Evolutionary conservation across 2,329 filamentous ascomycete species (phyloP), one percentile per base, ranked within the genome.

Genomic region (Erysiphe pulchra): DNA sequence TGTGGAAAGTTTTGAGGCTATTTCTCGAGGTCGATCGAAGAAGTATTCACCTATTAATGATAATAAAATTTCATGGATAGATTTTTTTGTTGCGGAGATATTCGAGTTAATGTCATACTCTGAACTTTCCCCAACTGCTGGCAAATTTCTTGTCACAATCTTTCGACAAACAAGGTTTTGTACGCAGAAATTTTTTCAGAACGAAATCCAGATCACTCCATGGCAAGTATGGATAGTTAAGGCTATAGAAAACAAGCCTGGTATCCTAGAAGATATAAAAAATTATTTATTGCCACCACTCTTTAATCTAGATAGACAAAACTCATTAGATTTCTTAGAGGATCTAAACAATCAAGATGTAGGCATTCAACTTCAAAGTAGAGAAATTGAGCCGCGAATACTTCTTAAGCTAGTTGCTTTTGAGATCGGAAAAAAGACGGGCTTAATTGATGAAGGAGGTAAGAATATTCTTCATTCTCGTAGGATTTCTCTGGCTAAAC

Each of bases 361-460:
- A n/a, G 57, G 68, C 12, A 64, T 60, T 46, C 65, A 61, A 49
- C 64, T 64, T 37, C 61, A 61, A 40, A 62, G 57, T 32, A 59
- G 63, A 45, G 63, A 66, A 17, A 59, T 71, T 24, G 65, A 73
- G 45, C 60, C 65, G 13, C 66, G 72, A 45, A 68, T 71, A 0
- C 63, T 75, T 39, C 60, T 83, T 10, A 71, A 75, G 50, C 65
- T 84, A 38, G 69, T 76, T 40, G 70, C 75, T n/a, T 63, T 84
- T 39, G 76, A 82, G 50, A 69, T 75, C 14, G 79, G 75, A 13
- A 83, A 82, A 59, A 79, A 78, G 54, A 63, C 70, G 34, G 77
- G 77, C 1, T 61, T 82, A 16, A 73, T 83, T 1, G 75, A 77
- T 48, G 78, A 82, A 53, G 73, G 77, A 51, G 66, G 74, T 72